A percentile compares a stretch with the other conserved stretches of the same genome.
These are phyloP conservation scores for Davidsoniella virescens DNA, from an alignment of 2,329 filamentous ascomycete species.

Conservation along the genomic window DNA sequence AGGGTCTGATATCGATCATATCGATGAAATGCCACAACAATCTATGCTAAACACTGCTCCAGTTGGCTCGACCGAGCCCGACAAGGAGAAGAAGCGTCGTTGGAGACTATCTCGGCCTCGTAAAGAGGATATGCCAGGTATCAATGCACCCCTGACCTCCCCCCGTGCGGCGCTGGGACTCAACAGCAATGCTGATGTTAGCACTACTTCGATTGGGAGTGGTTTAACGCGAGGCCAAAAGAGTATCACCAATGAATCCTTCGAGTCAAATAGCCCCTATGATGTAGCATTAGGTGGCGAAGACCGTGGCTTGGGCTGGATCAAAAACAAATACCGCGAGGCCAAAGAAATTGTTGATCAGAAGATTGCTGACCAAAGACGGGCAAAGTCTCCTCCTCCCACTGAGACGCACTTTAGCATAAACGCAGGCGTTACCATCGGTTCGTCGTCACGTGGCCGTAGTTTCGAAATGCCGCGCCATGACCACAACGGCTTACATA, in stretches of 20 bases:
- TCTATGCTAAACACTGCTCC: slow-evolving; percentile 16
- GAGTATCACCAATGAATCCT: slow-evolving; percentile 35
- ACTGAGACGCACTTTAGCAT: slow-evolving; percentile 8
- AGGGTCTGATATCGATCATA: slow-evolving; percentile 61
- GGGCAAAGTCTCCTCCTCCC: slow-evolving; percentile 38
- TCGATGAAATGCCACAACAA: slow-evolving; percentile 34
- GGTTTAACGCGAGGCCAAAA: slow-evolving; percentile 31
- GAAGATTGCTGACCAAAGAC: slow-evolving; percentile 34
- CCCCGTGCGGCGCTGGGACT: slow-evolving; percentile 36
- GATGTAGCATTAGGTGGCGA: slow-evolving; percentile 3
- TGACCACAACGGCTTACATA: slow-evolving; percentile 30
- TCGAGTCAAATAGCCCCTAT: slow-evolving; percentile 22
- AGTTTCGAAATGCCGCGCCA: slow-evolving; percentile 21
- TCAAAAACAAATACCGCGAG: slow-evolving; percentile 43
- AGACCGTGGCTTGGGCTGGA: slow-evolving; percentile 37
- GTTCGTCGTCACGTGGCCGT: slow-evolving; percentile 18
- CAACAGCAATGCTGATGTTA: slow-evolving; percentile 47
- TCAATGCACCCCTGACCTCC: slow-evolving; percentile 18
- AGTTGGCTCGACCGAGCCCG: slow-evolving; percentile 28
- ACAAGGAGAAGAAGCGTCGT: slow-evolving; percentile 54
- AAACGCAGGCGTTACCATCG: slow-evolving; percentile 16
- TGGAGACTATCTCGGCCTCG: slow-evolving; percentile 53
- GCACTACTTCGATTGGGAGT: slow-evolving; percentile 53
- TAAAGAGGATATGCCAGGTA: slow-evolving; percentile 34
- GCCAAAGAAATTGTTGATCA: slow-evolving; percentile 40